Evolutionary conservation across 164 flowering plant species (phyloP).

Genomic region (Nelumbo lutea): DNA sequence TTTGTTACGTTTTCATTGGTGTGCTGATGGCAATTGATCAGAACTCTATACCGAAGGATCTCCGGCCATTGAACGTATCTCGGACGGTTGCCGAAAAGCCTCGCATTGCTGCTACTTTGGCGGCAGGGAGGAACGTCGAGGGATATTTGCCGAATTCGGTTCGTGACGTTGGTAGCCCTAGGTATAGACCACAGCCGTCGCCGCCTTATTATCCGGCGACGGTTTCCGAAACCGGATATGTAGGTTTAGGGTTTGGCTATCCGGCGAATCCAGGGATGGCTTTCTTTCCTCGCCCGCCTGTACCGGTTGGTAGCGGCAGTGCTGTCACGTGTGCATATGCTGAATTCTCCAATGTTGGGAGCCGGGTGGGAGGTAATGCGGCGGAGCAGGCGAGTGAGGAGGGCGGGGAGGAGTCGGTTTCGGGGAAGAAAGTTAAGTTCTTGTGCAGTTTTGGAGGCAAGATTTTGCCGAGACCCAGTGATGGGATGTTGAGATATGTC

Average conservation of each 20-base stretch:
- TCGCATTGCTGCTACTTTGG: constrained; percentile 28
- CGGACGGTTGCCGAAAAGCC: constrained; percentile 45
- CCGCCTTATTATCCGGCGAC: constrained; percentile 32
- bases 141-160: constrained; percentile 30
- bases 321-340: constrained; percentile 16
- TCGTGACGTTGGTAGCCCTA: constrained; percentile 28
- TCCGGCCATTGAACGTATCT: constrained; percentile 55
- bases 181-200: constrained; percentile 12
- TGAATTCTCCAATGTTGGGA: constrained; percentile 20
- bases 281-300: constrained; percentile 24
- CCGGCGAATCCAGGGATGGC: constrained; percentile 20
- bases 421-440: constrained; percentile 63
- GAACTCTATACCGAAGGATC: constrained; percentile 46
- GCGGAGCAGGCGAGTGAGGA: constrained; percentile 43
- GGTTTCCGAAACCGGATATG: constrained; percentile 31
- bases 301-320: constrained; percentile 7
- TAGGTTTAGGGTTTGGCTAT: constrained; percentile 31
- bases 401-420: constrained; percentile 42
- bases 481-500: constrained; percentile 78
- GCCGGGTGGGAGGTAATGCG: constrained; percentile 24
- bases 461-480: constrained; percentile 81
- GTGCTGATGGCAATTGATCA: constrained; percentile 61
- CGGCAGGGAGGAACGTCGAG: constrained; percentile 29
- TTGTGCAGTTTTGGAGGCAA: constrained; percentile 88
- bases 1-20: neutral